Evolutionary conservation across 2,329 filamentous ascomycete species (phyloP).

Genomic region (Arthrobotrys pseudoclavata): DNA sequence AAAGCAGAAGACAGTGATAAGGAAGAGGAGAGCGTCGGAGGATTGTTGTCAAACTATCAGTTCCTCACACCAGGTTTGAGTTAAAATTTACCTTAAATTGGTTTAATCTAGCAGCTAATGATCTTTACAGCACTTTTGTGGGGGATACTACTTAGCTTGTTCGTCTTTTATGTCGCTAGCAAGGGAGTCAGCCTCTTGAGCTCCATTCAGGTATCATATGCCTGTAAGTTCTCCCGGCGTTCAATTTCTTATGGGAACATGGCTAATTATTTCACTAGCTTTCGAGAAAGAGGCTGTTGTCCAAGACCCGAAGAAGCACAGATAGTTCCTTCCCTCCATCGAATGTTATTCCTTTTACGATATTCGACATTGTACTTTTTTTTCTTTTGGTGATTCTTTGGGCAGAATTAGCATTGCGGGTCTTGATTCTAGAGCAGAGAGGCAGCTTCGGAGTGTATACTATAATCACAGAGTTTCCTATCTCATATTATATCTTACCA

Average conservation of each 20-base stretch:
- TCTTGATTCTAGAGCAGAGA: constrained; percentile 41
- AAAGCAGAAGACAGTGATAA: constrained; percentile 7
- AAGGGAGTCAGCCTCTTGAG: constrained; percentile 40
- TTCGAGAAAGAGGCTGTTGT: constrained; percentile 72
- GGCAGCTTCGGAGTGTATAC: constrained; percentile 40
- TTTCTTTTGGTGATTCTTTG: constrained; percentile 35
- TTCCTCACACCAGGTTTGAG: constrained; percentile 94
- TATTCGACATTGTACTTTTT: constrained; percentile 10
- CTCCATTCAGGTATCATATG: constrained; percentile 54
- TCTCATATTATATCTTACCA: constrained; percentile 17
- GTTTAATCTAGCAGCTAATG: background rate
- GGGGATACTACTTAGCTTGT: constrained; percentile 18
- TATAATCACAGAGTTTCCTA: constrained; percentile 37
- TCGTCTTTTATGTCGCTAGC: constrained; percentile 33
- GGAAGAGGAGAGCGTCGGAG: constrained; percentile 30
- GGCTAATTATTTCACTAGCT: constrained; percentile 28
- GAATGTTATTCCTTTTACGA: background rate
- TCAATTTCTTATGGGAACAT: background rate
- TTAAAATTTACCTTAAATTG: constrained; percentile 66
- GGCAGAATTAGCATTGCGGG: constrained; percentile 44
- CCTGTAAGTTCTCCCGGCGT: constrained; percentile 24
- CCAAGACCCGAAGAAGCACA: constrained; percentile 46
- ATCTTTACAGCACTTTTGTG: constrained; percentile 20
- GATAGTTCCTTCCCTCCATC: background rate
- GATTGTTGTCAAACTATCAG: constrained; percentile 90